Evolutionary conservation across 2,329 filamentous ascomycete genomes (phyloP).

Genomic region (Pyricularia grisea): DNA sequence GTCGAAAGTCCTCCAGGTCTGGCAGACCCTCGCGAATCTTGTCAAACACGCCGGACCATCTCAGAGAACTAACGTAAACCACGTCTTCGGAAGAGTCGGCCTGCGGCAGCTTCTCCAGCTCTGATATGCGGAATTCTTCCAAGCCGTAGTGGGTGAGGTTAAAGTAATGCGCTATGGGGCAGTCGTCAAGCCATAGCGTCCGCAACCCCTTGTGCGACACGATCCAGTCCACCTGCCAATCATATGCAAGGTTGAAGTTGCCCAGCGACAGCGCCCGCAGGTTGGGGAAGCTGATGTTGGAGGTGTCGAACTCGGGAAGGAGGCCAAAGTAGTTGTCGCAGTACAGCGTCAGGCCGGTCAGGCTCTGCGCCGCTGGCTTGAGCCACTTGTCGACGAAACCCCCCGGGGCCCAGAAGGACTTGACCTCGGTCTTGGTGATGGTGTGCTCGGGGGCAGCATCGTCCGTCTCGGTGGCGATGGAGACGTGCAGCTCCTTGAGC

Average conservation of each 20-base stretch:
- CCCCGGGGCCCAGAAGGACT: background rate
- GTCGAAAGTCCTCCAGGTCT: background rate
- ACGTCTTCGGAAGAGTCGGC: background rate
- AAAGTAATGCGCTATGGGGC: background rate
- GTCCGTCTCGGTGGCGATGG: background rate
- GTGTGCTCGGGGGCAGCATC: background rate
- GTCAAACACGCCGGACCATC: background rate
- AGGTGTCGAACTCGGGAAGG: background rate
- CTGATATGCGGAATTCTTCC: background rate
- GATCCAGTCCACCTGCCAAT: background rate
- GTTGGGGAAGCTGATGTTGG: background rate
- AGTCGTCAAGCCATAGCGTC: background rate
- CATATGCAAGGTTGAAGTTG: background rate
- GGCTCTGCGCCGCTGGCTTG: background rate
- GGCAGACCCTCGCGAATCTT: background rate
- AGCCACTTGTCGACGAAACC: background rate
- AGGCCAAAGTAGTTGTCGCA: background rate
- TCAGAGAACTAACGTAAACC: background rate
- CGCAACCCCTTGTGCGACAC: background rate
- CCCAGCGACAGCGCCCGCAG: background rate
- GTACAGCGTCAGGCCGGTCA: background rate
- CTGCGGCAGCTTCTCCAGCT: background rate
- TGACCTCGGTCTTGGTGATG: background rate
- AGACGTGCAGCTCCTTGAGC: background rate
- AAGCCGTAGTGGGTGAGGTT: background rate